Evolutionary conservation across 805 yeast genomes (phyloP), one percentile per base, ranked within the genome.

Genomic region (Spathaspora arborariae): DNA sequence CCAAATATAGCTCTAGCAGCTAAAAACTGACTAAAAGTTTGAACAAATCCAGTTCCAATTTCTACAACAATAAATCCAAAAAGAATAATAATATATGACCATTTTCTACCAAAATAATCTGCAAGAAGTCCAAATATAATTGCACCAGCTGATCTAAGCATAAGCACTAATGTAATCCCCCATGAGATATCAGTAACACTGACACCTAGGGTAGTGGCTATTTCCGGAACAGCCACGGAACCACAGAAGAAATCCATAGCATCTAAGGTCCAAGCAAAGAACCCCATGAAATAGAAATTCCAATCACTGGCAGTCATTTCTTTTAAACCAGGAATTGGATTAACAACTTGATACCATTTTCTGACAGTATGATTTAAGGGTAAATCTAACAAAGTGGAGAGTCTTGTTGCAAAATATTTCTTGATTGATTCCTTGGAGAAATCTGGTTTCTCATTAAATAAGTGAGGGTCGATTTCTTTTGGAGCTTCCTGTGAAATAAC

Each of bases 71-170:
- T 68, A 58, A 82, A 72, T 27, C 76, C 63, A 2, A 53, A 27
- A 55, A 80, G 61, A 58, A 78, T 78, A 19, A 67, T 42, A 42
- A 74, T 69, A 51, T 76, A 70, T 0, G 87, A 85, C 74, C 77
- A 76, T 57, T 79, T 81, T 56, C 86, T 67, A 35, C 87, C 87
- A 51, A 76, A 74, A 52, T 75, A 70, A 59, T 82, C 88, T 56
- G 84, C 81, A 51, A 76, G 60, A 48, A 68, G 67, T 43, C 87
- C 87, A 55, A 82, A 81, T n/a, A 76, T 56, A 26, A 80, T 55
- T 8, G 85, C 85, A 49, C 88, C 88, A 19, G 82, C 79, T 2
- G 86, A 76, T 64, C 88, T 72, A 51, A 82, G 69, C 88, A 82
- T 82, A 34, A 82, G 72, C 41, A 82, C 87, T 51, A 82, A 67